Conservation (phyloP, 371 early-diverging fungal species). For the Saksenaea vasiformis region DNA sequence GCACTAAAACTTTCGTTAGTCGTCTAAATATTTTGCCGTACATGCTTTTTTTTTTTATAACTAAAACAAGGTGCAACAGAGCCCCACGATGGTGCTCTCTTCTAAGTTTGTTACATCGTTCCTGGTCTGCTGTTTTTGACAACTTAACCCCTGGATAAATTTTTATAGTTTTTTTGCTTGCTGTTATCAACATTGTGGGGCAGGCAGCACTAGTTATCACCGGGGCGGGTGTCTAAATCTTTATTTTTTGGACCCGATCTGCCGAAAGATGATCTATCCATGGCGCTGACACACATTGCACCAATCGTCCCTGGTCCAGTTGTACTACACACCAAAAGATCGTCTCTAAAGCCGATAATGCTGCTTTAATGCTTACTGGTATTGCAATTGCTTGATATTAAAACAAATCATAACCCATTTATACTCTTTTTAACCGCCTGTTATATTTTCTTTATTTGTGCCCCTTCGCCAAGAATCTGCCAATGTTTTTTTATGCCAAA, state of each 20-base stretch:
- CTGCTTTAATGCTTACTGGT: background rate
- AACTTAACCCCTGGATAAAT: background rate
- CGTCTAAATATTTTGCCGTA: conserved; percentile 1
- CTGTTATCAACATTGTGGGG: background rate
- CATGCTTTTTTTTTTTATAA: background rate
- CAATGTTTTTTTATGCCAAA: too few species aligned
- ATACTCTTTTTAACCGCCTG: too few species aligned
- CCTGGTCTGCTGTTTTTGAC: background rate
- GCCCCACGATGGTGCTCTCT: background rate
- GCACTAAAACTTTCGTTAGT: background rate
- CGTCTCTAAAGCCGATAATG: background rate
- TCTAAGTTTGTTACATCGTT: background rate
- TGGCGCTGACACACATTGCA: background rate
- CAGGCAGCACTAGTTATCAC: background rate
- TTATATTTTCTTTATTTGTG: too few species aligned
- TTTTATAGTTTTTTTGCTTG: background rate
- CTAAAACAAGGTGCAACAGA: background rate
- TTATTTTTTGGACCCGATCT: conserved; percentile 3
- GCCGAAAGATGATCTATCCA: conserved; percentile 7
- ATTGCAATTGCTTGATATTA: too few species aligned
- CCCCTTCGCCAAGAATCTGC: too few species aligned
- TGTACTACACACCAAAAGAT: background rate
- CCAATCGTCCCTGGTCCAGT: background rate
- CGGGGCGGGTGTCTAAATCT: background rate
- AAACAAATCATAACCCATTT: too few species aligned